Percentiles rank a stretch among this genome's conserved stretches.
These are phyloP conservation scores for Carex arenaria DNA, from an alignment of 202 grass and related monocot species.

Conservation along the genomic window DNA sequence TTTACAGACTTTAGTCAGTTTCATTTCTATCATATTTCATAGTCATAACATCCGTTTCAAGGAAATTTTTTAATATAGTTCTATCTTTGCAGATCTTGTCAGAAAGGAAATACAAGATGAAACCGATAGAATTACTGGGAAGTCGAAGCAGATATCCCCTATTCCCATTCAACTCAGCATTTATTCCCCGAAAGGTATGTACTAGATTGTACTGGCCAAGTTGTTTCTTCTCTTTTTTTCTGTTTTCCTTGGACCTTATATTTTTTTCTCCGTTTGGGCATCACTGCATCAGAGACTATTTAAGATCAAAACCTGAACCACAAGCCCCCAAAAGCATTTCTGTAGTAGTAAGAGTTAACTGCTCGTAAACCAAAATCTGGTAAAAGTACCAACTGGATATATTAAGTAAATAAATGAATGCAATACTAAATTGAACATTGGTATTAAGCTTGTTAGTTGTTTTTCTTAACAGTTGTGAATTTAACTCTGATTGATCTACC, in stretches of 20 bases:
- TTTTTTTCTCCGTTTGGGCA: background rate
- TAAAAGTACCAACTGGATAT: background rate
- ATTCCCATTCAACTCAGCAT: slow-evolving; percentile 65
- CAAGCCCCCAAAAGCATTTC: background rate
- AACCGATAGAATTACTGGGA: slow-evolving; percentile 59
- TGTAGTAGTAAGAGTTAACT: background rate
- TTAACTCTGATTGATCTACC: slow-evolving; percentile 83
- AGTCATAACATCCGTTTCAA: background rate
- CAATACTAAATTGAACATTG: background rate
- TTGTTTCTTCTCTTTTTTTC: background rate
- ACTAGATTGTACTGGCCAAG: background rate
- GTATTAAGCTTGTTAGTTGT: slow-evolving; percentile 1
- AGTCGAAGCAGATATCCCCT: slow-evolving; percentile 54
- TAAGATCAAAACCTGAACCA: background rate
- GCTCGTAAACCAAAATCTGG: background rate
- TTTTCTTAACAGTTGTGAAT: slow-evolving; percentile 60
- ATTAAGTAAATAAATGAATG: background rate
- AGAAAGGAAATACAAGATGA: slow-evolving; percentile 58
- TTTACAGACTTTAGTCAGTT: slow-evolving; percentile 61
- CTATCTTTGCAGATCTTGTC: slow-evolving; percentile 41
- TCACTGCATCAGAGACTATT: background rate
- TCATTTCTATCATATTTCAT: background rate
- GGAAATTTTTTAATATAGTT: slow-evolving; percentile 6
- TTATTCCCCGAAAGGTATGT: slow-evolving; percentile 51
- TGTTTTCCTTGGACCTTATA: slow-evolving; percentile 17